Conservation (phyloP, 371 early-diverging fungal species). For the Nosema muscidifuracis region DNA sequence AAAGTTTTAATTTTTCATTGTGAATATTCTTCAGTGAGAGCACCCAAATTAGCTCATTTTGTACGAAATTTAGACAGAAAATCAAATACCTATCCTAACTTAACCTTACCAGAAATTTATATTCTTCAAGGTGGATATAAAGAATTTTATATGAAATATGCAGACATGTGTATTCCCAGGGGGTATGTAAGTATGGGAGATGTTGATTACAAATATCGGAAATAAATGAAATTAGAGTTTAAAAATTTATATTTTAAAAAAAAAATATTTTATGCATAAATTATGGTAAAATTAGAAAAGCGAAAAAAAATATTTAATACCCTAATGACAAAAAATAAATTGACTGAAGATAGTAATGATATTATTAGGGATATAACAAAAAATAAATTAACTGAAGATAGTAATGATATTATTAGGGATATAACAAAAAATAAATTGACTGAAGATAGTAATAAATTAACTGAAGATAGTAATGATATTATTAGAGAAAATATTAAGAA, state of each 20-base stretch:
- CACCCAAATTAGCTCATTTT: conserved; percentile 71
- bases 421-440: no score
- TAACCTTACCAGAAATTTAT: conserved; percentile 76
- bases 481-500: no score
- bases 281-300: background rate
- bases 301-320: background rate
- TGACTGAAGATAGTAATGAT: no score
- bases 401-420: no score
- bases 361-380: no score
- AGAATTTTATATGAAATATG: conserved; percentile 66
- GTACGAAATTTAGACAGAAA: conserved; percentile 71
- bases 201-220: conserved; percentile 24
- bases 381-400: no score
- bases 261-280: background rate
- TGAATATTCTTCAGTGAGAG: conserved; percentile 75
- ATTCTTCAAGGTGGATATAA: conserved; percentile 79
- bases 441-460: no score
- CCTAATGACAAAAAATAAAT: no score
- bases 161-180: conserved; percentile 56
- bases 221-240: conserved; percentile 1
- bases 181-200: conserved; percentile 57
- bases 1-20: conserved; percentile 74
- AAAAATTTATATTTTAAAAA: no score
- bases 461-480: no score
- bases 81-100: conserved; percentile 69